Base-by-base conservation (phyloP, 495 filamentous ascomycete species). In the Apiosordaria backusii region DNA sequence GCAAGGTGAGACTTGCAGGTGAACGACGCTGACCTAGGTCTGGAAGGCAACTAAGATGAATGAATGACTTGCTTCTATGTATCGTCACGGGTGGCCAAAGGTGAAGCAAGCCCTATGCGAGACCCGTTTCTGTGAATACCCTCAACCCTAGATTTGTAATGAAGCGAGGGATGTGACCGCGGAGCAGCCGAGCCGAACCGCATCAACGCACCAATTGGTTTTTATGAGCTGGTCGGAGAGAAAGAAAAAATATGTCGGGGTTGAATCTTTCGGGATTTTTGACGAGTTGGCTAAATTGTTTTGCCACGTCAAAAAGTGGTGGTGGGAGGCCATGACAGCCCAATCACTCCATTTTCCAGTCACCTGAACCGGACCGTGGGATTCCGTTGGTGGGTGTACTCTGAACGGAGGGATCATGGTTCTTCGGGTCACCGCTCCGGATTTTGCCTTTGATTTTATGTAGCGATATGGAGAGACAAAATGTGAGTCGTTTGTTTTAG, bases 211-310 rank as follows among this genome's bases (percentile, higher is more conserved):
- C 35, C 35, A 45, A 45, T 45, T 7, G 35, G 35, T 45, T 45
- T 45, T 13, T 15, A 45, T 13, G 35, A 15, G 9, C 29, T 35
- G 19, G n/a, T 61, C 2, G 24, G 55, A 57, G 19, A 60, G 55
- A 29, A n/a, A 53, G 21, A 29, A 4, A 29, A 23, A 19, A 21
- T 24, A 50, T 59, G 27, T 27, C 26, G 63, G 40, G 16, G 62
- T 62, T 18, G 35, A 45, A 45, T 45, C 35, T 45, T 15, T 45
- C 10, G 27, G 27, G 27, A 29, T 7, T 45, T 45, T 55, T 55
- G 52, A 18, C 68, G 69, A 66, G 69, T 26, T 71, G 68, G 66
- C 71, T 62, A 67, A 67, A 71, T 69, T 62, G 18, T 21, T 16
- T 53, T 68, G 65, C 66, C 66, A 70, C 65, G 66, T 66, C 65